phyloP scores from a whole-genome alignment of 2,329 filamentous ascomycete species.

The Clarireedia homoeocarpa region DNA sequence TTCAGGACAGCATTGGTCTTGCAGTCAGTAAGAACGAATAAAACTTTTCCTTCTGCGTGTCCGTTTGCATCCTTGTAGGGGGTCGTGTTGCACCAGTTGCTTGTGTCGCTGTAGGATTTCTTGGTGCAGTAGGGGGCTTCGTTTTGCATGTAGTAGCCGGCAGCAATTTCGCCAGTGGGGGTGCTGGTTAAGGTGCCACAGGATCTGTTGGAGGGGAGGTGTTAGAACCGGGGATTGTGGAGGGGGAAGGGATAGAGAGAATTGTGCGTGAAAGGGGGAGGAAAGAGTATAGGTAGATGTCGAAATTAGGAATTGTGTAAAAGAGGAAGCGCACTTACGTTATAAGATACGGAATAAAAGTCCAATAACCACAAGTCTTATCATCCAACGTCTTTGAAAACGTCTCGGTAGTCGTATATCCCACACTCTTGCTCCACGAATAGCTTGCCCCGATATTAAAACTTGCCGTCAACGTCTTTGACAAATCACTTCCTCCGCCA shows the following conservation, averaged over 20 bases:
- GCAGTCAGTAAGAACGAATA: not conserved
- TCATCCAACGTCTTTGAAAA: not conserved
- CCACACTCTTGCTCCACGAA: not conserved
- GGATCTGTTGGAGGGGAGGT: not conserved
- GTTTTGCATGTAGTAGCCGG: not conserved
- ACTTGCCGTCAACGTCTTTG: not conserved
- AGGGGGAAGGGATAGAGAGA: too few relatives aligned
- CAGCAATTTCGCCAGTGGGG: too few relatives aligned
- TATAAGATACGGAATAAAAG: not conserved
- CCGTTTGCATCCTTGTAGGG: not conserved
- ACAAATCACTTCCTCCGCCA: not conserved
- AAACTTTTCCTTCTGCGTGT: not conserved
- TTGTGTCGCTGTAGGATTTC: not conserved
- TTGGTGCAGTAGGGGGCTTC: not conserved
- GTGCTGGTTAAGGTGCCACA: not conserved
- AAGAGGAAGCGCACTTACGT: not conserved
- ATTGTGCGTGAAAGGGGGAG: too few relatives aligned
- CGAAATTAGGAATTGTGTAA: not conserved
- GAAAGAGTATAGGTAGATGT: too few relatives aligned
- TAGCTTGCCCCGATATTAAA: not conserved
- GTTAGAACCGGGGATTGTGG: too few relatives aligned
- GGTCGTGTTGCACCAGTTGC: conserved; percentile 1
- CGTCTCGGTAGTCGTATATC: not conserved
- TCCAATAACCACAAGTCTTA: conserved; percentile 2
- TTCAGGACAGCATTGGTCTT: not conserved